Percentiles rank a stretch among this genome's conserved stretches.
Conservation (phyloP, 345 rosid species). For the Eucalyptus shirleyi region DNA sequence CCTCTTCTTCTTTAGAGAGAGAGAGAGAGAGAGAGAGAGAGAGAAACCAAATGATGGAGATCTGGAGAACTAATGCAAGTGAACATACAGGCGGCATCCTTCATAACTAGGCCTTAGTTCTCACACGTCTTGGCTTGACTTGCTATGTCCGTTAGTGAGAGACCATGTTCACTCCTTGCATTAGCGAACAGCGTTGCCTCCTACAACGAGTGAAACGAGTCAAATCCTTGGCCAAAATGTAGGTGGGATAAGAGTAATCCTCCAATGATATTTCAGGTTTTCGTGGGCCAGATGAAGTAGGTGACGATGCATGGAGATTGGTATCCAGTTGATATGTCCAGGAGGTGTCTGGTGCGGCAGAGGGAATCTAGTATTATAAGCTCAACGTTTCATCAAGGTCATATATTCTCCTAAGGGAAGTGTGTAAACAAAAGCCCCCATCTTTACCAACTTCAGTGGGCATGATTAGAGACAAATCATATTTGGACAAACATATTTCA, state of each 20-base stretch:
- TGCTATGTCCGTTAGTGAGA: neutral
- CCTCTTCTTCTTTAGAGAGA: neutral
- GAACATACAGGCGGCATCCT: neutral
- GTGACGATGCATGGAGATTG: neutral
- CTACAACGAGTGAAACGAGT: neutral
- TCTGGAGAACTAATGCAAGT: neutral
- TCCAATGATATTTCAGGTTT: neutral
- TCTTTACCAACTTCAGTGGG: neutral
- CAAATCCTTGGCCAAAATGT: neutral
- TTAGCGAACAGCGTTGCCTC: neutral
- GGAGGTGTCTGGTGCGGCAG: neutral
- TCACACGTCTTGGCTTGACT: neutral
- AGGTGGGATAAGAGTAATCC: neutral
- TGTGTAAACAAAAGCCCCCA: neutral
- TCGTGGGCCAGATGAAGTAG: neutral
- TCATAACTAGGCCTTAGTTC: neutral
- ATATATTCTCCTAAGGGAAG: neutral
- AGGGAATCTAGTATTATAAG: neutral
- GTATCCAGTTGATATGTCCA: fast-evolving
- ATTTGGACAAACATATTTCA: neutral
- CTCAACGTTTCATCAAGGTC: neutral
- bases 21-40: neutral
- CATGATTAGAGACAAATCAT: neutral
- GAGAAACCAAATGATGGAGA: neutral
- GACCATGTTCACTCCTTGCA: neutral